Conservation (phyloP, 2,329 filamentous ascomycete genomes). For the Tolypocladium album region DNA sequence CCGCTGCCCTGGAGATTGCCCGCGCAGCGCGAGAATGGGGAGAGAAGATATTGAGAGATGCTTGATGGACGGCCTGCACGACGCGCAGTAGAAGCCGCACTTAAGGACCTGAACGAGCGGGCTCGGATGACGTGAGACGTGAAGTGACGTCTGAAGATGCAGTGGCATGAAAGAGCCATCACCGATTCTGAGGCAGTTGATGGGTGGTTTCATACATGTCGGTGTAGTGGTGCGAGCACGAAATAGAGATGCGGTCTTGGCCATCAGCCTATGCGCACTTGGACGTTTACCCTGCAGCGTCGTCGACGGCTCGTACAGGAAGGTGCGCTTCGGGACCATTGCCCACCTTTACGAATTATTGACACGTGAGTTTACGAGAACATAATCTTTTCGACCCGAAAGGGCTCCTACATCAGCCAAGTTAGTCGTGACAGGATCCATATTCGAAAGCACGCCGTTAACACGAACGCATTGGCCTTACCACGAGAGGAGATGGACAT, state of each 20-base stretch:
- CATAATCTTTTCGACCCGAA: neutral
- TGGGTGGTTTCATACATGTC: neutral
- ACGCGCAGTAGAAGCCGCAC: too few relatives aligned
- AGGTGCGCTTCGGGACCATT: neutral
- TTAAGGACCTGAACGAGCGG: too few relatives aligned
- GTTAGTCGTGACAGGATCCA: neutral
- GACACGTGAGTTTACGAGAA: neutral
- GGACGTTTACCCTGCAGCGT: neutral
- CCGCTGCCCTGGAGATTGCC: slow-evolving; percentile 13
- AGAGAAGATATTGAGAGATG: slow-evolving; percentile 7
- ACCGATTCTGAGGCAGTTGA: neutral
- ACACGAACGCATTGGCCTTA: neutral
- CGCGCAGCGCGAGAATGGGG: slow-evolving; percentile 15
- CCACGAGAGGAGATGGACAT: slow-evolving; percentile 11
- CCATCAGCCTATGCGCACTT: neutral
- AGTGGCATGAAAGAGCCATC: neutral
- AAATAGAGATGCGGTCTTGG: neutral
- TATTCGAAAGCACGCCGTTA: neutral
- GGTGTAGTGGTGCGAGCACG: neutral
- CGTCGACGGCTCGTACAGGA: neutral
- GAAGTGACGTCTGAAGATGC: neutral
- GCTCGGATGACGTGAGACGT: neutral
- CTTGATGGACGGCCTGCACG: neutral
- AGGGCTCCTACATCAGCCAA: neutral
- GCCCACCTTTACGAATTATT: neutral